These are phyloP conservation scores for Cercophora samala DNA, from an alignment of 495 filamentous ascomycete genomes.

Conservation along the genomic window DNA sequence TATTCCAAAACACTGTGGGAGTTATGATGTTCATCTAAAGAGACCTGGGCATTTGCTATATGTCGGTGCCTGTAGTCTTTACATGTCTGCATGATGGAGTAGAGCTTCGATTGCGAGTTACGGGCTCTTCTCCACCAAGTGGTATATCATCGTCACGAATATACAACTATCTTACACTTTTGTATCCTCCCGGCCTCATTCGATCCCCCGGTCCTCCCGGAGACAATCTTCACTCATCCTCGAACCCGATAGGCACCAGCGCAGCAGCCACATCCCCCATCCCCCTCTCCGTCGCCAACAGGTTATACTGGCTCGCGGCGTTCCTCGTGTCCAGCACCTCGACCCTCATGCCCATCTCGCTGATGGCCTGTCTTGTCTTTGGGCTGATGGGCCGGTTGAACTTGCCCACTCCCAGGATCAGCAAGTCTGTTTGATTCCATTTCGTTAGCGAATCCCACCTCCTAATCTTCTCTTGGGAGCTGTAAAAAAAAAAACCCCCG, in stretches of 20 bases:
- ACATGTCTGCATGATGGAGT: too few relatives aligned
- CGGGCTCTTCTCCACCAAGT: not conserved
- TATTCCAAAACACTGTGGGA: not conserved
- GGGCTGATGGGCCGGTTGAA: constrained; percentile 72
- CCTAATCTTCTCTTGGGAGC: too few relatives aligned
- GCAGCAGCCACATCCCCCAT: constrained; percentile 80
- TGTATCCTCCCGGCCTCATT: not conserved
- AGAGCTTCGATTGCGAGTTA: too few relatives aligned
- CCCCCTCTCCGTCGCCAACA: constrained; percentile 80
- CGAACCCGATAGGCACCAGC: constrained; percentile 82
- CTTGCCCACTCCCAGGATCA: constrained; percentile 83
- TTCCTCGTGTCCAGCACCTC: constrained; percentile 93
- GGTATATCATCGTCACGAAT: not conserved
- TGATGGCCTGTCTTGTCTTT: constrained; percentile 65
- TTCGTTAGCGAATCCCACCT: not conserved
- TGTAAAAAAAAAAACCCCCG: too few relatives aligned
- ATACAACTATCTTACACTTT: not conserved
- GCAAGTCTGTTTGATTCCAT: constrained; percentile 61
- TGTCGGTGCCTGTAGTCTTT: too few relatives aligned
- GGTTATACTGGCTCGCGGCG: constrained; percentile 85
- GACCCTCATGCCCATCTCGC: constrained; percentile 74
- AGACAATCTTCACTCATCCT: constrained; percentile 44
- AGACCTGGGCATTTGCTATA: too few relatives aligned
- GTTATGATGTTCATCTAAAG: not conserved
- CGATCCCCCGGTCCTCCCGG: too few relatives aligned